A percentile compares a stretch with the other conserved stretches of the same genome.
phyloP scores from a whole-genome alignment of 176 grass and related monocot species.

The Musa acuminata region DNA sequence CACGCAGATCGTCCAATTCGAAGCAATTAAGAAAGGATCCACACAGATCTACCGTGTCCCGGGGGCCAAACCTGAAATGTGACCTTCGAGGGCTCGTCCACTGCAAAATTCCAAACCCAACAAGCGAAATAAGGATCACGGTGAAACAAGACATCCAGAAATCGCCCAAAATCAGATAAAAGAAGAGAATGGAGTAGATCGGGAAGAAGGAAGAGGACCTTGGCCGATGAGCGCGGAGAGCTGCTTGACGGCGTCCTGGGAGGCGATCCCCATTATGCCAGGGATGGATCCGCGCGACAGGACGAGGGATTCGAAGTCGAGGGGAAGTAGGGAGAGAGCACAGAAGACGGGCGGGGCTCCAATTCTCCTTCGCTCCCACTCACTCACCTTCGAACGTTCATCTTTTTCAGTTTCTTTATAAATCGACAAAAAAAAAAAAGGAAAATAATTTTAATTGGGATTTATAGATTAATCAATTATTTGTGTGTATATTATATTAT shows the following conservation, averaged over 20 bases:
- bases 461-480: too few species aligned
- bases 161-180: not conserved
- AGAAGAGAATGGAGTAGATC: not conserved
- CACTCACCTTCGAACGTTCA: too few species aligned
- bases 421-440: too few species aligned
- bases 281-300: not conserved
- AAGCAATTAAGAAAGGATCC: slow-evolving; percentile 12
- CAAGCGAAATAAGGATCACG: slow-evolving; percentile 12
- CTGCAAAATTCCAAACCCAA: slow-evolving; percentile 36
- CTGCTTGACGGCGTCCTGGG: slow-evolving; percentile 78
- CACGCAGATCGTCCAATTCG: slow-evolving; percentile 22
- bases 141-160: slow-evolving; percentile 21
- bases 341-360: too few species aligned
- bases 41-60: slow-evolving; percentile 18
- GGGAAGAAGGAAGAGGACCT: slow-evolving; percentile 27
- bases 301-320: too few species aligned
- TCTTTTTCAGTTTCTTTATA: too few species aligned
- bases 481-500: too few species aligned
- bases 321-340: too few species aligned
- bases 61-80: slow-evolving; percentile 74
- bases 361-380: too few species aligned
- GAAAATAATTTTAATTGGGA: too few species aligned
- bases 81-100: slow-evolving; percentile 64
- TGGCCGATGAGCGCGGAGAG: slow-evolving; percentile 64
- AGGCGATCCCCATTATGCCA: slow-evolving; percentile 42